Evolutionary conservation across 768 basidiomycete genomes (phyloP), one percentile per base, ranked within the genome.

Genomic region (Amanita rubescens): DNA sequence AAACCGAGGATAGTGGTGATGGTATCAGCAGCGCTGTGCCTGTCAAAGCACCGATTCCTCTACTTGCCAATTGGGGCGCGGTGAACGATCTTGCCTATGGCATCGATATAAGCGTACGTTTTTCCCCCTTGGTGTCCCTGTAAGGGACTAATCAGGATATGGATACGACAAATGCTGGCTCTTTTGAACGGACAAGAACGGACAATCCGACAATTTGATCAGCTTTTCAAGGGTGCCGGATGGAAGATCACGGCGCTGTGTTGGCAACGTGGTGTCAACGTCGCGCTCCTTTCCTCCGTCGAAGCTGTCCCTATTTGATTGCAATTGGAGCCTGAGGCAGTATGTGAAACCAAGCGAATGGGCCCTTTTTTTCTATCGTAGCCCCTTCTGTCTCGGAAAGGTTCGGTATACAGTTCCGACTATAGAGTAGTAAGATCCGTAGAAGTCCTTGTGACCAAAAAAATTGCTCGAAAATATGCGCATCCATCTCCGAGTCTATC

Each of bases 141-240:
- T 8, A 30, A 4, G 27, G 27, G 27, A 30, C 3, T 30, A 30
- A 4, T 30, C 3, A n/a, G n/a, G n/a, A n/a, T n/a, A n/a, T n/a
- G n/a, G n/a, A 4, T 4, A 30, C 8, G 46, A 24, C 51, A 75
- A 73, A 75, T 75, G 74, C 63, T 73, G 46, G 51, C 69, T 1
- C 34, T 67, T 32, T 71, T 65, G 56, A 74, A 74, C 51, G 66
- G 68, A 1, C 68, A 69, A 45, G 74, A 75, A 51, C 64, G 75
- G 11, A 75, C 72, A 0, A 57, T 69, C 19, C 55, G 53, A 1
- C 67, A 74, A 49, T 61, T 72, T 17, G 57, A 57, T 0, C 55
- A 57, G 17, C 59, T 75, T 3, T 55, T 69, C 3, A 49, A 54
- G 1, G 56, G 48, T 22, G 56, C 66, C 0, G 74, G 74, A 3